Conservation (phyloP, 1,284 basidiomycete genomes). For the Ganoderma lingzhi region DNA sequence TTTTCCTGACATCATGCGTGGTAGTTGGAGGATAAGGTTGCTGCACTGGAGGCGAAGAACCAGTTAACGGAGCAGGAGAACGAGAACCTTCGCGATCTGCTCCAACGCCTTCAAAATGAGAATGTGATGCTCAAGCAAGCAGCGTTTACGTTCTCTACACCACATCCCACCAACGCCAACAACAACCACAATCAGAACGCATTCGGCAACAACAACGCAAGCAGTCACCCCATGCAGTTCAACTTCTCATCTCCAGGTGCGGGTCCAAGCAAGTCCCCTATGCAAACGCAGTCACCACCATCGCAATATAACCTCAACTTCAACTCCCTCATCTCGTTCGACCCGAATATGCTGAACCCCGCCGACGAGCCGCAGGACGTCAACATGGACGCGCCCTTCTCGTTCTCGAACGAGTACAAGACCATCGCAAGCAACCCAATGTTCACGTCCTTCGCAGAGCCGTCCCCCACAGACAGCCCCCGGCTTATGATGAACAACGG, state of each 20-base stretch:
- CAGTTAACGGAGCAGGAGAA: slow-evolving; percentile 73
- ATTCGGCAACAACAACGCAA: slow-evolving; percentile 26
- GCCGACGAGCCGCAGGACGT: slow-evolving; percentile 68
- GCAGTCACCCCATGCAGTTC: slow-evolving; percentile 34
- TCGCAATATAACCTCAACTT: slow-evolving; percentile 58
- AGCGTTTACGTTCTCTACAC: slow-evolving; percentile 78
- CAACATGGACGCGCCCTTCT: slow-evolving; percentile 68
- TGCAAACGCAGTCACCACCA: slow-evolving; percentile 35
- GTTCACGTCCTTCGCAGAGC: slow-evolving; percentile 82
- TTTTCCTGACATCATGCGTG: slow-evolving; percentile 11
- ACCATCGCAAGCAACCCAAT: slow-evolving; percentile 81
- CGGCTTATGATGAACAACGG: slow-evolving; percentile 29
- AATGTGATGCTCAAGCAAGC: slow-evolving; percentile 77
- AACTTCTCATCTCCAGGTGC: slow-evolving; percentile 41
- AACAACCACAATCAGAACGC: slow-evolving; percentile 22
- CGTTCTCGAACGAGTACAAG: slow-evolving; percentile 61
- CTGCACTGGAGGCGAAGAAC: slow-evolving; percentile 80
- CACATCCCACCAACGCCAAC: slow-evolving; percentile 47
- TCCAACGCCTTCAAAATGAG: slow-evolving; percentile 80
- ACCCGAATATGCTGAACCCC: slow-evolving; percentile 65
- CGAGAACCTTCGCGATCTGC: slow-evolving; percentile 79
- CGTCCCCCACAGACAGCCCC: slow-evolving; percentile 49
- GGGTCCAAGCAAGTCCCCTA: slow-evolving; percentile 38
- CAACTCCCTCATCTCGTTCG: slow-evolving; percentile 71
- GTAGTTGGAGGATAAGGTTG: slow-evolving; percentile 85